Conservation (phyloP, 345 rosid species). For the Populus euphratica region DNA sequence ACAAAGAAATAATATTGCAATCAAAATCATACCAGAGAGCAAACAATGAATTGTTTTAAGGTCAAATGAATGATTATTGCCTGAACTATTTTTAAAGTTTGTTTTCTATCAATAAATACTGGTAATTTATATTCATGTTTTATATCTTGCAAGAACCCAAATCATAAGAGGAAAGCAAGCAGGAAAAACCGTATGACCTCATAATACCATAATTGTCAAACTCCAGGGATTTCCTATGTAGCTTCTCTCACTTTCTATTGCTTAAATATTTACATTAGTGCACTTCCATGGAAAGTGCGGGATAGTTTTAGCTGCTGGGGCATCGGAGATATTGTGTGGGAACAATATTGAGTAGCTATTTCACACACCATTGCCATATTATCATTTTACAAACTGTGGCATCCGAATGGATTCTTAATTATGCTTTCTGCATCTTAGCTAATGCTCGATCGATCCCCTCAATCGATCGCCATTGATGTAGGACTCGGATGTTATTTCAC, state of each 20-base stretch:
- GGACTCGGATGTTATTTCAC: constrained; percentile 35
- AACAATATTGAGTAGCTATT: not conserved
- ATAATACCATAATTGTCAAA: not conserved
- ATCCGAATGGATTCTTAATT: not conserved
- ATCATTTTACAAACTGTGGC: not conserved
- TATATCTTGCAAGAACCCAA: too few species aligned
- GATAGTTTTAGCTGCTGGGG: not conserved
- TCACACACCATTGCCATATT: not conserved
- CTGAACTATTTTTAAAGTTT: too few species aligned
- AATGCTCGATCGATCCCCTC: not conserved
- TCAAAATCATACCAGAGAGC: too few species aligned
- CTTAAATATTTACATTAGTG: not conserved
- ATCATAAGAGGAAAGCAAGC: too few species aligned
- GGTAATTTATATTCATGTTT: too few species aligned
- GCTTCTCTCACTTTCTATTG: not conserved
- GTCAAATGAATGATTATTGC: too few species aligned
- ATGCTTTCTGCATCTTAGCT: not conserved
- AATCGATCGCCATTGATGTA: constrained; percentile 22
- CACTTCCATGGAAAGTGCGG: not conserved
- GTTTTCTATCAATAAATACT: too few species aligned
- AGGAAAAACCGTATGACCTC: not conserved
- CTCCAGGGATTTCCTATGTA: not conserved
- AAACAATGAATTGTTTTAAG: too few species aligned
- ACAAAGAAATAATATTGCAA: too few species aligned
- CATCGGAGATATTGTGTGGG: not conserved